A percentile compares a stretch with the other conserved stretches of the same genome.
These are phyloP conservation scores for Chalciporus sp. DNA, from an alignment of 1,284 basidiomycete genomes.

Conservation along the genomic window DNA sequence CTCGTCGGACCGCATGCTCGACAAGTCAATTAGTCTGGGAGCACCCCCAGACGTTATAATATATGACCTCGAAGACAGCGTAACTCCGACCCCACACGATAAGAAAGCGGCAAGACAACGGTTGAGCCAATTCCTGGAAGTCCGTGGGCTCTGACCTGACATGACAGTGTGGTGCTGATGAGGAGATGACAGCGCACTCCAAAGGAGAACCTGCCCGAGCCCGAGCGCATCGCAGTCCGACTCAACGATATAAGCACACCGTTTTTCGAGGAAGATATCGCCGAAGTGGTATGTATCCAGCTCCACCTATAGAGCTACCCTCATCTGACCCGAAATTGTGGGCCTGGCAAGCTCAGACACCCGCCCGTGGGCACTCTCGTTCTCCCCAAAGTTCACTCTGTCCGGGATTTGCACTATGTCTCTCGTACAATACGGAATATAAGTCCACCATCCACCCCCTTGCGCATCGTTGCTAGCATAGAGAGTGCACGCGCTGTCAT, in stretches of 20 bases:
- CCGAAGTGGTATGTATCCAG: slow-evolving; percentile 54
- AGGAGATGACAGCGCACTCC: slow-evolving; percentile 30
- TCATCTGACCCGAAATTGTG: slow-evolving; percentile 3
- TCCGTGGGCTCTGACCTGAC: slow-evolving; percentile 35
- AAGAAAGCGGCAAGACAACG: slow-evolving; percentile 65
- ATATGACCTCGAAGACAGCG: slow-evolving; percentile 88
- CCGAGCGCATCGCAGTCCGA: slow-evolving; percentile 68
- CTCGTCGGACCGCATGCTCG: slow-evolving; percentile 78
- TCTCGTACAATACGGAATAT: slow-evolving; percentile 47
- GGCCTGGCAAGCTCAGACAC: slow-evolving; percentile 44
- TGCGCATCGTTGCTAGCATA: slow-evolving; percentile 74
- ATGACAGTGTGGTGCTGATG: slow-evolving; percentile 9
- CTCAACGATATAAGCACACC: slow-evolving; percentile 77
- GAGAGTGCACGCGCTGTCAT: slow-evolving; percentile 74
- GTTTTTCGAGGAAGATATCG: slow-evolving; percentile 72
- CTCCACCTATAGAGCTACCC: not conserved
- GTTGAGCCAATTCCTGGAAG: slow-evolving; percentile 61
- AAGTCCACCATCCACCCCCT: slow-evolving; percentile 36
- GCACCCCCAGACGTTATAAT: slow-evolving; percentile 72
- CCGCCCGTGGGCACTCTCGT: slow-evolving; percentile 62
- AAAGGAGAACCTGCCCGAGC: slow-evolving; percentile 40
- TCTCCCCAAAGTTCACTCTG: slow-evolving; percentile 79
- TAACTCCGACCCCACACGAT: slow-evolving; percentile 60
- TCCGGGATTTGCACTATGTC: slow-evolving; percentile 64
- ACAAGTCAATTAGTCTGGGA: slow-evolving; percentile 63